These are phyloP conservation scores for Leccinum olivaceopallidum DNA, from an alignment of 768 basidiomycete species.

Conservation along the genomic window DNA sequence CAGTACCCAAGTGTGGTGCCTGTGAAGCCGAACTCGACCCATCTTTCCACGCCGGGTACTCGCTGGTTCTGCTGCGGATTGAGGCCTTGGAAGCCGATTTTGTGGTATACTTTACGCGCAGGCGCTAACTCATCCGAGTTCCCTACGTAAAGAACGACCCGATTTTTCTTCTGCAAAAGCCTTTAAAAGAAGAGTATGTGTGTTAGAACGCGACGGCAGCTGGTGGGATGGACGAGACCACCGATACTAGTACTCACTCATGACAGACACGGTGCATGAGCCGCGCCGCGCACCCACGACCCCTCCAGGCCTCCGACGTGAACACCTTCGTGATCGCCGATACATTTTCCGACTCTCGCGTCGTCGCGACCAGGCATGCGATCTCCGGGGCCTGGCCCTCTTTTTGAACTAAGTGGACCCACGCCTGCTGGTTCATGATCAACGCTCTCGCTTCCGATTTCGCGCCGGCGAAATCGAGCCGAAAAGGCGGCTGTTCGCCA, in stretches of 20 bases:
- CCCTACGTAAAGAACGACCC: conserved; percentile 62
- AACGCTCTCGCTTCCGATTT: conserved; percentile 49
- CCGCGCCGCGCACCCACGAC: conserved; percentile 57
- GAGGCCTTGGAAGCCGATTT: conserved; percentile 25
- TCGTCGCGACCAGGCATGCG: conserved; percentile 70
- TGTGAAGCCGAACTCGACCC: conserved; percentile 21
- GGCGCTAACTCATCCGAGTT: conserved; percentile 16
- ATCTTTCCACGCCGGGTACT: conserved; percentile 17
- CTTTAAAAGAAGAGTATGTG: conserved; percentile 12
- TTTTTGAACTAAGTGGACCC: conserved; percentile 53
- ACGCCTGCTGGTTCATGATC: conserved; percentile 49
- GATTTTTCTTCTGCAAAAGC: conserved; percentile 37
- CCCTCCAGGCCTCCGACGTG: conserved; percentile 54
- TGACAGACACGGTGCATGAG: conserved; percentile 59
- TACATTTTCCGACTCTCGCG: conserved; percentile 54
- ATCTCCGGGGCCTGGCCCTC: conserved; percentile 37
- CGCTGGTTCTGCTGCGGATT: conserved; percentile 1
- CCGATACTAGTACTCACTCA: conserved; percentile 45
- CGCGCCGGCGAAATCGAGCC: too few relatives aligned
- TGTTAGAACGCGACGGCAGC: too few relatives aligned
- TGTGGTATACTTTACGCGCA: conserved; percentile 25
- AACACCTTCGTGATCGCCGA: conserved; percentile 75
- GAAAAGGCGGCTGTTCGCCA: conserved; percentile 52
- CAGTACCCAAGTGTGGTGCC: conserved; percentile 19
- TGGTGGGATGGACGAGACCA: background rate